phyloP scores from a whole-genome alignment of 116 monocot species.

The Posidonia oceanica region DNA sequence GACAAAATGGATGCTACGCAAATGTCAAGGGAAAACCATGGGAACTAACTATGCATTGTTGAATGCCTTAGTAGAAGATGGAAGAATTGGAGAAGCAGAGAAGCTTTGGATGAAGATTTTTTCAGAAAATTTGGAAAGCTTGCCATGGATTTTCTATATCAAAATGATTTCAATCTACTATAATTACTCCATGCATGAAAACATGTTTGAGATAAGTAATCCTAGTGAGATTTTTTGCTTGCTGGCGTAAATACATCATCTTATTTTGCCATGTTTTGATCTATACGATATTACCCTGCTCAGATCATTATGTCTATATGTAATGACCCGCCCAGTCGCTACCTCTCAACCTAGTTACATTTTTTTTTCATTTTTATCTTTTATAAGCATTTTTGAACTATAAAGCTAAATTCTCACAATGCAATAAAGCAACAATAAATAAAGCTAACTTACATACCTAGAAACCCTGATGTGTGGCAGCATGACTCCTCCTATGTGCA shows the following conservation, averaged over 20 bases:
- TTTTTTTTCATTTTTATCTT: too few species aligned
- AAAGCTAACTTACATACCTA: too few species aligned
- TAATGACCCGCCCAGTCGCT: too few species aligned
- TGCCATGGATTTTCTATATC: conserved; percentile 70
- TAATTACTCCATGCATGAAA: conserved; percentile 43
- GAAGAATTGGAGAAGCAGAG: conserved; percentile 83
- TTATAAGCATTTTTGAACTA: too few species aligned
- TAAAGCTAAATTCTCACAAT: too few species aligned
- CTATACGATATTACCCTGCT: too few species aligned
- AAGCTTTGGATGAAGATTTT: conserved; percentile 74
- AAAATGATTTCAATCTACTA: conserved; percentile 85
- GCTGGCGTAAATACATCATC: not conserved
- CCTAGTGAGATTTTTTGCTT: not conserved
- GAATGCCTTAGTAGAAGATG: conserved; percentile 92
- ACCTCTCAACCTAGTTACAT: too few species aligned
- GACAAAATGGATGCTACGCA: conserved; percentile 94
- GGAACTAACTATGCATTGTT: conserved; percentile 73
- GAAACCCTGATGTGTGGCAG: too few species aligned
- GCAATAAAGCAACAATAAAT: too few species aligned
- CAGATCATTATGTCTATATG: too few species aligned
- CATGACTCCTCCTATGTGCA: too few species aligned
- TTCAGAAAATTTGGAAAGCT: conserved; percentile 63
- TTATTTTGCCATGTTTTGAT: not conserved
- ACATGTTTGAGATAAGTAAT: conserved; percentile 79
- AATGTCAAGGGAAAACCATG: conserved; percentile 98